Base-by-base conservation (phyloP, 192 early-diverging fungal genomes). In the Dissophora globulifera region DNA sequence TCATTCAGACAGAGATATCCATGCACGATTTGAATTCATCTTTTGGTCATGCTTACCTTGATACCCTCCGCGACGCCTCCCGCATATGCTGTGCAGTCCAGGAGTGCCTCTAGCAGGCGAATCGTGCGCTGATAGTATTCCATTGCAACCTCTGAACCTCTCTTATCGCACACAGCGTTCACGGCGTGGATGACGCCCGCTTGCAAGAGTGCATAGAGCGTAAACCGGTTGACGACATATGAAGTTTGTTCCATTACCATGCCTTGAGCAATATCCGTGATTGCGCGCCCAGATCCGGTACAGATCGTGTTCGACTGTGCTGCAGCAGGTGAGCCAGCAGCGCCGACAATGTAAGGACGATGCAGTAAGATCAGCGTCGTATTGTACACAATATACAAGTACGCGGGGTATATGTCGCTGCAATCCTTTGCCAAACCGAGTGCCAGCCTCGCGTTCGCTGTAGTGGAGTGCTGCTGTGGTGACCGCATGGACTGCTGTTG, bases 271-370 rank as follows among this genome's bases (percentile, higher is more conserved):
- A 81, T 65, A 41, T 69, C 67, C 3, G 79, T 76, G 46, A 81
- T 81, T 25, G 65, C 67, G 17, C 61, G 66, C 4, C 70, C 71
- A 0, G 79, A 67, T 30, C 72, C 61, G 27, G 55, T 68, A 50
- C 79, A 81, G 23, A 81, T 81, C 2, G 66, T 56, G 35, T 70
- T 67, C 26, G 79, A 81, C 45, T 75, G 55, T 16, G 72, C 58
- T 22, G 66, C 67, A 16, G 79, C 57, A 19, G 54, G 70, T 33
- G 76, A 68, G 4, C 69, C 78, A 13, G 79, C 57, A 30, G 64
- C 69, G 12, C 79, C 81, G 16, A 70, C 67, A 52, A 85, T 83
- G 54, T 85, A 85, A 2, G 84, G 84, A 43, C 82, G 67, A 46
- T 85, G 84, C 47, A 83, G 55, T 12, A 80, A 35, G 26, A 85